A percentile compares a stretch with the other conserved stretches of the same genome.
Conservation (phyloP, 2,329 filamentous ascomycete species). For the Monilinia vaccinii-corymbosi region DNA sequence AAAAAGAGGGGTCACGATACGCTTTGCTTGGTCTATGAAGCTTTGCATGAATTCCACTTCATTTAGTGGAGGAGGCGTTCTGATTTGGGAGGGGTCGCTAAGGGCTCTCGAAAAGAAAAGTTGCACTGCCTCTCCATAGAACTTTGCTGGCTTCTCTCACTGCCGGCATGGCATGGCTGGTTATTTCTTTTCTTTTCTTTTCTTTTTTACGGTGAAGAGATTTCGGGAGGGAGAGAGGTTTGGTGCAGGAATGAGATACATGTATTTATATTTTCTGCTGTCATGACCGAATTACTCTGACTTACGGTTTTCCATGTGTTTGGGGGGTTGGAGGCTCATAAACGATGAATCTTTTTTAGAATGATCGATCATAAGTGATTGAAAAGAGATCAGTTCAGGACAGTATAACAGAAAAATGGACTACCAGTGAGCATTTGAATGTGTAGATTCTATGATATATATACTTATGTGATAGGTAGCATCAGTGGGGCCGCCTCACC, state of each 20-base stretch:
- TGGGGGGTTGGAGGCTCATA: neutral
- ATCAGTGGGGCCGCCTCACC: no score
- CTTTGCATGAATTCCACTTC: conserved; percentile 13
- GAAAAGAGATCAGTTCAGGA: no score
- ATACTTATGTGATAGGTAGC: no score
- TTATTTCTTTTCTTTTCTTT: conserved; percentile 12
- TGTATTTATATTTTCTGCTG: conserved; percentile 10
- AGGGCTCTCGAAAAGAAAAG: conserved; percentile 12
- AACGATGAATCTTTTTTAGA: neutral
- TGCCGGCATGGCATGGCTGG: conserved; percentile 4
- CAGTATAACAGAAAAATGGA: no score
- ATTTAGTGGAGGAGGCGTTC: conserved; percentile 18
- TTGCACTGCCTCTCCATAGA: conserved; percentile 14
- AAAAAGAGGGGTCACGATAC: conserved; percentile 12
- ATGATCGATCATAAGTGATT: neutral
- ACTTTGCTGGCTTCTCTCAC: conserved; percentile 8
- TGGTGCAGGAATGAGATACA: neutral
- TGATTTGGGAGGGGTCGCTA: conserved; percentile 12
- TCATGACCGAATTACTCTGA: neutral
- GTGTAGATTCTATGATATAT: no score
- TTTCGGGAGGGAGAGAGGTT: conserved; percentile 1
- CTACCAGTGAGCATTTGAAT: no score
- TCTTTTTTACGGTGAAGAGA: conserved; percentile 2
- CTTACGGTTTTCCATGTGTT: neutral
- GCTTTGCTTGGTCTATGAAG: conserved; percentile 11